These are phyloP conservation scores for Rhynchospora breviuscula DNA, from an alignment of 176 grass and related monocot genomes.

Conservation along the genomic window DNA sequence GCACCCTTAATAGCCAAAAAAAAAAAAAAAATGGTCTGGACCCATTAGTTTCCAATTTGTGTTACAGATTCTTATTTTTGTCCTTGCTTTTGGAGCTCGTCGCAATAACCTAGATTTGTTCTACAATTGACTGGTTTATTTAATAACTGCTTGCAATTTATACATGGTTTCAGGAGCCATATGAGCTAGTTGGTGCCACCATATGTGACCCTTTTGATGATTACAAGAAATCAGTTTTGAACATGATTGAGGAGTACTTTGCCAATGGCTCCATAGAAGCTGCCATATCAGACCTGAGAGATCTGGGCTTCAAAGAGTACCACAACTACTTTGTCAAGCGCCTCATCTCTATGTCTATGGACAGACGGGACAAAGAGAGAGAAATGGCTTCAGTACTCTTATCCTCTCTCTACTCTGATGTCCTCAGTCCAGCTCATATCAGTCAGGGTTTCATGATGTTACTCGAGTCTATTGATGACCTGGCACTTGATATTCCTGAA, in stretches of 20 bases:
- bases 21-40: background rate
- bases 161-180: conserved; percentile 64
- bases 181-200: conserved; percentile 68
- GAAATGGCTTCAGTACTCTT: conserved; percentile 89
- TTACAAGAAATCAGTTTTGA: conserved; percentile 68
- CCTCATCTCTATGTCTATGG: conserved; percentile 91
- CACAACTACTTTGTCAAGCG: conserved; percentile 88
- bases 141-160: background rate
- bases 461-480: conserved; percentile 78
- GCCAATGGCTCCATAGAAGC: conserved; percentile 72
- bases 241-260: conserved; percentile 85
- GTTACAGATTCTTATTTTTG: background rate
- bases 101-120: background rate
- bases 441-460: conserved; percentile 82
- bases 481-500: conserved; percentile 79
- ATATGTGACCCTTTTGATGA: conserved; percentile 67
- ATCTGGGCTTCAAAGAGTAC: conserved; percentile 62
- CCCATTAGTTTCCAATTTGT: background rate
- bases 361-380: conserved; percentile 92
- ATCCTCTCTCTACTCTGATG: conserved; percentile 63
- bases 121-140: background rate
- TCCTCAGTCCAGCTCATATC: conserved; percentile 71
- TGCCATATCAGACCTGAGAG: conserved; percentile 73
- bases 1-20: background rate
- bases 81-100: background rate